Conservation (phyloP, 2,329 filamentous ascomycete species). For the Fusarium agapanthi region DNA sequence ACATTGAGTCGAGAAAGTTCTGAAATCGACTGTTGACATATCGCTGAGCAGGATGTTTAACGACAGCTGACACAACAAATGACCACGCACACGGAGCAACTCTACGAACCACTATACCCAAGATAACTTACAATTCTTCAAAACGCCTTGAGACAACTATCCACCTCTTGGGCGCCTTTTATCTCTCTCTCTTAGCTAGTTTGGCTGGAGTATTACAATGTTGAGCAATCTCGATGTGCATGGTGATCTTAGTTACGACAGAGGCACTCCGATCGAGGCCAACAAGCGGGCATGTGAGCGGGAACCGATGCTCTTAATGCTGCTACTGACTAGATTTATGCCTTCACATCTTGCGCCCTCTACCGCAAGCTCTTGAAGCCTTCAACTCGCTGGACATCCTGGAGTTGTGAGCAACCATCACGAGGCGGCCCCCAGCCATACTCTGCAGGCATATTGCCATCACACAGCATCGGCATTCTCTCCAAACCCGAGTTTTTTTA, state of each 20-base stretch:
- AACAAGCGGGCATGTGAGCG: not conserved
- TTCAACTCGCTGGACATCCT: not conserved
- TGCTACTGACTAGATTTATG: not conserved
- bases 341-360: rapidly evolving
- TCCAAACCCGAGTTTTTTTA: not conserved
- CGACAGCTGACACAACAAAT: not conserved
- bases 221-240: not conserved
- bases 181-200: no score
- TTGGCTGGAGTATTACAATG: not conserved
- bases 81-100: not conserved
- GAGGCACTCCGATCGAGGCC: not conserved
- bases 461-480: not conserved
- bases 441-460: not conserved
- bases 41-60: not conserved
- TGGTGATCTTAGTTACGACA: not conserved
- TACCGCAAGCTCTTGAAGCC: rapidly evolving
- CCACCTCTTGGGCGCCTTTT: not conserved
- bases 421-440: not conserved
- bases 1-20: no score
- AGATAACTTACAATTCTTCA: not conserved
- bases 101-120: not conserved
- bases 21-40: not conserved
- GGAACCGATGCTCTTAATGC: not conserved
- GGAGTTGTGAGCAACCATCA: not conserved
- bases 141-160: no score